phyloP scores from a whole-genome alignment of 306 rosid species.

The barrel medic (Medicago truncatula) region MtrunA17r5.0-ANR NC_053045.1:44315501-44316000 shows the following conservation, averaged over 20 bases:
- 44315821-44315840: slow-evolving; percentile 46
- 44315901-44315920: slow-evolving; percentile 49
- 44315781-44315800: slow-evolving; percentile 61
- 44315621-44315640: background rate
- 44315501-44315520: slow-evolving; percentile 59
- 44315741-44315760: slow-evolving; percentile 46
- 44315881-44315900: slow-evolving; percentile 50
- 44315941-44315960: slow-evolving; percentile 40
- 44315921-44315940: slow-evolving; percentile 6
- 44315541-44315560: slow-evolving; percentile 36
- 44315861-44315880: slow-evolving; percentile 57
- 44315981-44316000: slow-evolving; percentile 36
- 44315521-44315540: slow-evolving; percentile 42
- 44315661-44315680: background rate
- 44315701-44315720: slow-evolving; percentile 69
- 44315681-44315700: slow-evolving; percentile 39
- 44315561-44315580: slow-evolving; percentile 25
- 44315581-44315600: slow-evolving; percentile 48
- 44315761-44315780: slow-evolving; percentile 35
- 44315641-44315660: background rate
- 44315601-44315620: background rate
- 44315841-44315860: slow-evolving; percentile 59
- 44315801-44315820: slow-evolving; percentile 66
- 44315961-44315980: slow-evolving; percentile 51
- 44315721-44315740: slow-evolving; percentile 45